Conservation (phyloP, 2,329 filamentous ascomycete genomes). For the Nemania abortiva region DNA sequence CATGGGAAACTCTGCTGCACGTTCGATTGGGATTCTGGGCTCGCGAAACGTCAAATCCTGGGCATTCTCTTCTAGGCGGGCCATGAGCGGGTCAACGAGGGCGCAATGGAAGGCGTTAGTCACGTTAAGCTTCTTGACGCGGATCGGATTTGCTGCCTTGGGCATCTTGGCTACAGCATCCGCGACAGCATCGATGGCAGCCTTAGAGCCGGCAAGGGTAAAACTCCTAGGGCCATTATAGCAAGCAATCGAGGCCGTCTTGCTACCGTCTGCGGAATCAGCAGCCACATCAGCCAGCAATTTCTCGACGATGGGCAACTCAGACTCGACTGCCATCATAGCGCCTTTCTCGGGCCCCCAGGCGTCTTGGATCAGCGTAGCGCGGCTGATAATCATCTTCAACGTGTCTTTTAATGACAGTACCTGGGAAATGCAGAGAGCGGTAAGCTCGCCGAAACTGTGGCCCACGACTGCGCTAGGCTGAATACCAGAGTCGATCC, state of each 20-base stretch:
- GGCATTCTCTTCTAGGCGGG: constrained; percentile 45
- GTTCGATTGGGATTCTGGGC: constrained; percentile 52
- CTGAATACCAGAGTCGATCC: constrained; percentile 54
- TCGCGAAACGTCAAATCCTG: constrained; percentile 50
- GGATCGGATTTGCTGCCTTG: constrained; percentile 37
- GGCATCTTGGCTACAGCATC: constrained; percentile 16
- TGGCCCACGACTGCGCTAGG: constrained; percentile 54
- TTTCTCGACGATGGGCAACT: constrained; percentile 43
- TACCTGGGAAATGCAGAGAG: constrained; percentile 53
- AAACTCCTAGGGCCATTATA: constrained; percentile 59
- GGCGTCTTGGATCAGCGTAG: constrained; percentile 47
- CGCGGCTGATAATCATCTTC: constrained; percentile 48
- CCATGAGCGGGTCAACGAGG: constrained; percentile 54
- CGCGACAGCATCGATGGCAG: constrained; percentile 50
- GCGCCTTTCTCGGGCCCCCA: constrained; percentile 55
- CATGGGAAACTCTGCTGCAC: constrained; percentile 35
- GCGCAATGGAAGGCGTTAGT: constrained; percentile 62
- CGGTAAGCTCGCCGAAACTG: constrained; percentile 58
- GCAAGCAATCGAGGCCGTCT: constrained; percentile 57
- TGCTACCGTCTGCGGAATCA: neutral
- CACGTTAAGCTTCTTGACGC: constrained; percentile 56
- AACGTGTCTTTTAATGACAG: constrained; percentile 52
- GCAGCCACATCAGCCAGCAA: constrained; percentile 35
- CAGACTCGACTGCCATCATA: constrained; percentile 57
- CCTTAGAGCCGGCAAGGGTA: constrained; percentile 55